Base-by-base conservation (phyloP, 2,329 filamentous ascomycete genomes). In the Ophiostoma sp. region DNA sequence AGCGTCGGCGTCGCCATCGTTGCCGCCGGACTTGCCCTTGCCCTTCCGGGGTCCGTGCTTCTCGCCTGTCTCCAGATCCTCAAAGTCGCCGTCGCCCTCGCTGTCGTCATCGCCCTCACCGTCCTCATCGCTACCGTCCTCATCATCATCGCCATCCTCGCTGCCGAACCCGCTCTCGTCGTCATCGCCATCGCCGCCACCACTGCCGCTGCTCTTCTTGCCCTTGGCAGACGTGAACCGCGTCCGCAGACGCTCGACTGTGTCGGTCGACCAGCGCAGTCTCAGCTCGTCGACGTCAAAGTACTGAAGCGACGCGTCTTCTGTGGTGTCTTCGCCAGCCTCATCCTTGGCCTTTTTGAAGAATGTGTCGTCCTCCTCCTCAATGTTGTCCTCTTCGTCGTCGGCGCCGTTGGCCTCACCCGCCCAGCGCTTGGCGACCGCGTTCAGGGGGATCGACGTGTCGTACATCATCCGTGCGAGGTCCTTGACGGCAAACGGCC, bases 391-490 rank as follows among this genome's bases (percentile, higher is more conserved):
- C 66, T 88, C 85, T 0, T 83, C 81, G 17, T 68, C 69, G n/a
- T 65, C 83, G 0, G 80, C 81, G 0, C 83, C 82, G 3, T 81
- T 82, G 0, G 83, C 80, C 57, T 91, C 86, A 1, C 93, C 93
- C 71, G 86, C 86, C 95, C 95, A 99, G 77, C 86, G 88, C 74
- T 86, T 85, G 54, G 97, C 81, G 1, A 94, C 92, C 71, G 96
- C 89, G 3, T 84, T 83, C 0, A 94, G 88, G 0, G 89, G 87
- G 36, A 99, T 80, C 13, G 89, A 87, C 54, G 91, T 86, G 75
- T 98, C 91, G 79, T 99, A 99, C 81, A 99, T 90, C 79, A 96
- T 85, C 74, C 91, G 89, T 0, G 93, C 92, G 39, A 99, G 85
- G 76, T 98, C 94, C 17, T 87, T 86, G 10, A 93, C 90, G 69